Base-by-base conservation (phyloP, 2,329 filamentous ascomycete genomes). In the Penicillium sp. region DNA sequence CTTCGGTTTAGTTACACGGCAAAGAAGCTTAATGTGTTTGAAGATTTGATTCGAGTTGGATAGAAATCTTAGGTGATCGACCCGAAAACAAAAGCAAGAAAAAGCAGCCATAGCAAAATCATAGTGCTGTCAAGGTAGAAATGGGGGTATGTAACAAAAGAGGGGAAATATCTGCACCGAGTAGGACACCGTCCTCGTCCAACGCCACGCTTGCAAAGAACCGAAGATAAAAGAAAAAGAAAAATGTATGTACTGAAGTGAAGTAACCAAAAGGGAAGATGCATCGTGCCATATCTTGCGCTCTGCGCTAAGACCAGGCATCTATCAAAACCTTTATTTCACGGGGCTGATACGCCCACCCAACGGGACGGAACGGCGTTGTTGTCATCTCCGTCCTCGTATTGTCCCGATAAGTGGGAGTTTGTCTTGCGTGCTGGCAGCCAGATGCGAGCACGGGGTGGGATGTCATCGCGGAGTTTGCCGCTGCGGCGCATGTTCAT, bases 401-500 rank as follows among this genome's bases (percentile, higher is more conserved):
- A 66, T 45, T 65, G 61, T 19, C 59, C 59, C 9, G 58, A 42
- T 22, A 64, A 30, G 17, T 61, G 62, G 42, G 58, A 52, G 11
- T 59, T 67, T 25, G 57, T 67, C 46, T 73, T 74, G 36, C 84
- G 77, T 42, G 84, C 84, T 36, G 84, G 84, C 42, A 87, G 70
- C 82, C 83, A 86, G 57, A 86, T 78, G 53, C 78, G 79, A 26
- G 84, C 84, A 59, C 79, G 77, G 19, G 83, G 82, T 16, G 80
- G 76, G 10, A 74, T 69, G 50, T 81, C 80, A 41, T 81, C 74
- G 58, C 84, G 82, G 42, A 87, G 73, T 71, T 87, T 87, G 53
- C 84, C 84, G 57, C 77, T 77, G 41, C 84, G 79, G 36, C 84
- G 79, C 84, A 87, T 87, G 68, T 87, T 86, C 84, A 87, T 86